Evolutionary conservation across 1,139 yeast genomes (phyloP), one percentile per base, ranked within the genome.

Genomic region (Nakaseomyces glabratus): DNA sequence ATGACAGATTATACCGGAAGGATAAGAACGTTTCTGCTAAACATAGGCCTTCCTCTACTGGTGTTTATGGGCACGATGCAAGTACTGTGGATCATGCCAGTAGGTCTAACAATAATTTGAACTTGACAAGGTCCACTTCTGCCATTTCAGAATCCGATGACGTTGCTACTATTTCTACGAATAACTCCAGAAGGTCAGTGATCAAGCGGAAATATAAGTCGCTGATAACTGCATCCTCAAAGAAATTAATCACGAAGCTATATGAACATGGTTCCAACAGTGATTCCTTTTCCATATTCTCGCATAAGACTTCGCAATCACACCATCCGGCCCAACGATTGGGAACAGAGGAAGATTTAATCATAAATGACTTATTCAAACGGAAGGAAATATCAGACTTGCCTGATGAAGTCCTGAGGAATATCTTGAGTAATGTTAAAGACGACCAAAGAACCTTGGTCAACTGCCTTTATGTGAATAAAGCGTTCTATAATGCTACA

Each of bases 391-490:
- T 17, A 40, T 55, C 12, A 43, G 46, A 44, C 15, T 42, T 57
- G 13, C 60, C 58, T 4, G 45, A 46, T 3, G 60, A 58, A 35
- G 38, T 56, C 5, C 31, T 58, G 19, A 41, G 47, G 3, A 34
- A 48, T 29, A 39, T 45, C 1, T 38, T 40, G 34, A 34, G 41
- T 10, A 39, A 40, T 15, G 5, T 34, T 7, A 36, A 53, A n/a
- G 43, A 49, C 16, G 65, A 65, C 31, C 53, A 55, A 20, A 47
- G 38, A 13, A 43, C 62, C 2, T 41, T 60, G 20, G 57, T 67
- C 1, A 49, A 49, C 24, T 69, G 78, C 43, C 53, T 78, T 23
- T 68, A 66, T 40, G 73, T 76, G 5, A 66, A 66, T 48, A 68
- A 62, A 39, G 54, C 59, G 18, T 69, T 78, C 44, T 69, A 76